A percentile compares a stretch with the other conserved stretches of the same genome.
Conservation (phyloP, 1,284 basidiomycete genomes). For the Pseudozyma sp. region DNA sequence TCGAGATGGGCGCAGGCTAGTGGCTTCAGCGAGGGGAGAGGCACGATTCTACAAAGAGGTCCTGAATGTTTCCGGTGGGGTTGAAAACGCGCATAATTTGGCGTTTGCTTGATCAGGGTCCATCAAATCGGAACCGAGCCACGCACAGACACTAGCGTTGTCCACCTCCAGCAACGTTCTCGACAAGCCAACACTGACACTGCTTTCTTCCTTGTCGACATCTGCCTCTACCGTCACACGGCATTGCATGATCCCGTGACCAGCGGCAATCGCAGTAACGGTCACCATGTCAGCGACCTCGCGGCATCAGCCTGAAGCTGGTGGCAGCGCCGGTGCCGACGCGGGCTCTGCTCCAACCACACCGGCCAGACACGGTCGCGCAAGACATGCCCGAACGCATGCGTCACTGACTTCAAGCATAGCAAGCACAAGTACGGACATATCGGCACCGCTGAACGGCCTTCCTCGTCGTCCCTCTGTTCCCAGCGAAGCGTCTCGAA, state of each 20-base stretch:
- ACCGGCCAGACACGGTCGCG: slow-evolving; percentile 25
- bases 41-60: no score
- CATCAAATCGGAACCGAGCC: slow-evolving; percentile 29
- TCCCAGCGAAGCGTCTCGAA: slow-evolving; percentile 27
- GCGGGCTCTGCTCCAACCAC: slow-evolving; percentile 7
- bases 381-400: slow-evolving; percentile 40
- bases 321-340: slow-evolving; percentile 1
- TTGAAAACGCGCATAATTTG: slow-evolving; percentile 5
- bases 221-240: background rate
- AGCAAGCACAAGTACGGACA: slow-evolving; percentile 8
- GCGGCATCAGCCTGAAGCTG: slow-evolving; percentile 7
- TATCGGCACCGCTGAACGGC: background rate
- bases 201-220: slow-evolving; percentile 3
- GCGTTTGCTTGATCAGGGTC: slow-evolving; percentile 13
- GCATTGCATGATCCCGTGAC: background rate
- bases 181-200: slow-evolving; percentile 1
- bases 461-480: slow-evolving; percentile 15
- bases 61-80: no score
- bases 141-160: slow-evolving; percentile 25
- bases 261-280: background rate
- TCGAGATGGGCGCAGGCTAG: background rate
- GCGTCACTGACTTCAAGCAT: slow-evolving; percentile 47
- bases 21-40: background rate
- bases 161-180: background rate
- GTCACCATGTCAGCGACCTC: slow-evolving; percentile 18